Evolutionary conservation across 768 basidiomycete species (phyloP), one percentile per base, ranked within the genome.

Genomic region (Albatrellus ellisii): DNA sequence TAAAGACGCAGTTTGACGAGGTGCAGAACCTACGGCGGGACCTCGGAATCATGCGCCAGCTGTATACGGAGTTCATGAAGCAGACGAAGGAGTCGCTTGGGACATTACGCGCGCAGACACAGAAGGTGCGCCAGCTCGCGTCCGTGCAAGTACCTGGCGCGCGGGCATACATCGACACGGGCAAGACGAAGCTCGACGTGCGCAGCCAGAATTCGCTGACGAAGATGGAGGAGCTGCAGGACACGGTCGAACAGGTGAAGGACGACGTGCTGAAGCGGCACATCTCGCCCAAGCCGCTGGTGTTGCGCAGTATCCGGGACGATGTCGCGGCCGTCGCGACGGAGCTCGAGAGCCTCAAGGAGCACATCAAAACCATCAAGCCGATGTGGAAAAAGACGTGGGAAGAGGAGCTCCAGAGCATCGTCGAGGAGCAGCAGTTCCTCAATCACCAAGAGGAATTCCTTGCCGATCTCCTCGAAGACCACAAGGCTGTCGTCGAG

Each of bases 361-460:
- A 80, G 51, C 88, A 94, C 59, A 84, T 97, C 51, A 74, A 79
- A 52, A 83, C 86, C 9, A 73, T 92, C 54, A 89, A 84, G 54
- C 90, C 94, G 32, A 88, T 87, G 73, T 99, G 94, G 94, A 87
- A 92, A 69, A 90, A 92, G 71, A 97, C 91, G 15, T 99, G 94
- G 94, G 85, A 87, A 54, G 79, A 88, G 56, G 94, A 99, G 63
- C 59, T 99, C 56, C 84, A 89, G 67, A 88, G 89, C 50, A 91
- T 99, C 43, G 84, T 97, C 44, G 91, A 95, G 58, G 94, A 99
- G 59, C 92, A 99, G 57, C 86, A 91, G 52, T 85, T 95, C 66
- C 64, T 97, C 46, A 77, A 75, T 6, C 86, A 95, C 55, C 92
- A 97, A 59, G 87, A 92, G 56, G 89, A 91, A 59, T 75, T 99